Evolutionary conservation across 176 grass and related monocot species (phyloP), one percentile per base, ranked within the genome.

Genomic region (Puya raimondii): DNA sequence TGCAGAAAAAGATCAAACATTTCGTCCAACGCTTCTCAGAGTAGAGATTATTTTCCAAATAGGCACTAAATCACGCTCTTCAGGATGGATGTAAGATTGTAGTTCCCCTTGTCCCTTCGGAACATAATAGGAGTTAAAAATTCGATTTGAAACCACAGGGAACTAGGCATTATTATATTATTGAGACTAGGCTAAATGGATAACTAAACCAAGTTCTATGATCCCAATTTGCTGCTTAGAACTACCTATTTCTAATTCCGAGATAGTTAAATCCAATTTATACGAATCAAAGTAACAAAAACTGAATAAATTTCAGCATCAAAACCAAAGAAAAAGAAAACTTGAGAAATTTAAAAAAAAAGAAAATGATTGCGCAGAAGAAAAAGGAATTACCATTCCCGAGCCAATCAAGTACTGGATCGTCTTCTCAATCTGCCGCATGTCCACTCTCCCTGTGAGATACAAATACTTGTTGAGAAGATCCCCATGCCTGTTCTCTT

Each of bases 391-490:
- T 75, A 75, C 73, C 73, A 75, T 75, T 47, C 73, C 73, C 1
- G 64, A 66, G 66, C 73, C 73, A 20, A 75, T 75, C 26, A 75
- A 63, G 53, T 75, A 75, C 33, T 75, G 73, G 50, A 75, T 75
- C 42, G 73, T 75, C 26, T 75, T 75, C 73, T 75, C 73, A 23
- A 75, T 75, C 21, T 75, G 73, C 50, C n/a, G 65, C 73, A 75
- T 75, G 73, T 75, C 73, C 49, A 75, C 73, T 75, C 73, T 75
- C 42, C 73, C 73, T 21, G 73, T 33, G 50, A 75, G 49, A 23
- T 75, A 75, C 4, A 75, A 12, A 53, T 75, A 75, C 14, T 75
- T 75, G 63, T 75, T 75, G 14, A 75, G 73, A 66, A 75, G 73
- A 33, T 75, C 73, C 33, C 73, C 73, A 66, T 75, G 73, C 53